phyloP scores from a whole-genome alignment of 805 yeast species.

The Torulaspora franciscae region DNA sequence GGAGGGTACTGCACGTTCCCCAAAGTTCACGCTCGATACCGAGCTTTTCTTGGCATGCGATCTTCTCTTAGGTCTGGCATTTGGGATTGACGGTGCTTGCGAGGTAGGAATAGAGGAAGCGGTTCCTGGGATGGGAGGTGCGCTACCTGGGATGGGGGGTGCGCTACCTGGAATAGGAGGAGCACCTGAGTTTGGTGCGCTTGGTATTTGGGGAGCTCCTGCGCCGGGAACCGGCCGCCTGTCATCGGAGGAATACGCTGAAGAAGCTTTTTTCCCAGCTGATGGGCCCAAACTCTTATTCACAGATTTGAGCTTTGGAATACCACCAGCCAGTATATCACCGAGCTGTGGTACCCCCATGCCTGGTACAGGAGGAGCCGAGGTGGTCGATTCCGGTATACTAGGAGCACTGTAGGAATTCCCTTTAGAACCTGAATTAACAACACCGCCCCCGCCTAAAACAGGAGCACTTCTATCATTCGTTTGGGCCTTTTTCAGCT shows the following conservation, averaged over 20 bases:
- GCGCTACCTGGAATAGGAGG: conserved; percentile 19
- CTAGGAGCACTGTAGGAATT: conserved; percentile 21
- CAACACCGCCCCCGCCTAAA: conserved; percentile 40
- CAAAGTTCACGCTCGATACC: conserved; percentile 8
- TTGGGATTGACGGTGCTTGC: conserved; percentile 13
- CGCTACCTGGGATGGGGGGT: conserved; percentile 16
- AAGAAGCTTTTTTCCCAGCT: conserved; percentile 33
- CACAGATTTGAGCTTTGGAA: conserved; percentile 62
- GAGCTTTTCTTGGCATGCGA: conserved; percentile 10
- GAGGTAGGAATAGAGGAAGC: conserved; percentile 16
- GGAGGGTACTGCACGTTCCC: conserved; percentile 9
- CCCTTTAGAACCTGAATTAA: conserved; percentile 9
- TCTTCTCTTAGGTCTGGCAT: conserved; percentile 12
- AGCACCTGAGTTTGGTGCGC: conserved; percentile 20
- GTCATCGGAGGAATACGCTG: conserved; percentile 41
- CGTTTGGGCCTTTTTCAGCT: conserved; percentile 58
- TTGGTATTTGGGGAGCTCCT: conserved; percentile 6
- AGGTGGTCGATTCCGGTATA: conserved; percentile 13
- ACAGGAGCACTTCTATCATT: conserved; percentile 61
- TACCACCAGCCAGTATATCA: conserved; percentile 56
- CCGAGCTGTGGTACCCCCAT: conserved; percentile 34
- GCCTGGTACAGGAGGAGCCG: conserved; percentile 32
- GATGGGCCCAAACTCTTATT: conserved; percentile 32
- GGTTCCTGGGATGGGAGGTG: conserved; percentile 19
- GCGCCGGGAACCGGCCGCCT: conserved; percentile 12